These are phyloP conservation scores for Panicum virgatum DNA, from an alignment of 202 grass and related monocot species.

Conservation along the genomic window DNA sequence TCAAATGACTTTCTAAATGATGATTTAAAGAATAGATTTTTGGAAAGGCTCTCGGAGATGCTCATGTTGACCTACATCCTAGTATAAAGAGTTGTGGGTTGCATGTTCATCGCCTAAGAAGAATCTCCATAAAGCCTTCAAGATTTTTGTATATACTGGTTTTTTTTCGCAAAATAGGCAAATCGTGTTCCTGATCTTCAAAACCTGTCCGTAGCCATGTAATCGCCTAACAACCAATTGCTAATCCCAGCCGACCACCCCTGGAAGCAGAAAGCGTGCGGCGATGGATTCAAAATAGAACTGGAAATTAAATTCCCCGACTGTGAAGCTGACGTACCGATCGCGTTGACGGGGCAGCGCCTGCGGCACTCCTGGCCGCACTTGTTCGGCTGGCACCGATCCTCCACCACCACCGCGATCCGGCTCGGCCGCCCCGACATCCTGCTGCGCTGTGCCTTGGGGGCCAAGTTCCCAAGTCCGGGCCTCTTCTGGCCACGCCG, in stretches of 20 bases:
- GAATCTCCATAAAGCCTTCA: neutral
- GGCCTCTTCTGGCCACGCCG: no score
- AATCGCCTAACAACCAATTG: neutral
- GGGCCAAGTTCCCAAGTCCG: no score
- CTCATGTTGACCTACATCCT: neutral
- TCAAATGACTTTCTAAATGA: no score
- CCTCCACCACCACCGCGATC: slow-evolving; percentile 79
- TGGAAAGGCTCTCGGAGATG: no score
- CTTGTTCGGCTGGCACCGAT: slow-evolving; percentile 85
- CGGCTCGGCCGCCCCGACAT: slow-evolving; percentile 66
- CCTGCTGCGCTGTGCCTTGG: no score
- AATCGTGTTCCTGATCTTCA: no score
- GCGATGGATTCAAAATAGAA: neutral
- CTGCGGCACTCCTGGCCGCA: slow-evolving; percentile 83
- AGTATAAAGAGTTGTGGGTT: neutral
- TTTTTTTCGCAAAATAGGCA: no score
- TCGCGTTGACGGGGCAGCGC: slow-evolving; percentile 82
- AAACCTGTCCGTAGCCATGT: neutral
- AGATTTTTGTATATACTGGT: no score
- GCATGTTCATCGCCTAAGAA: neutral
- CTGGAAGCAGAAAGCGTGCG: neutral
- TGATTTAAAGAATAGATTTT: no score
- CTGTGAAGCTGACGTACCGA: slow-evolving; percentile 33
- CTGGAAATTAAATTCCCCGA: no score
- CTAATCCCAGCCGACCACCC: no score